Percentiles rank a stretch among this genome's conserved stretches.
These are phyloP conservation scores for Paspalum notatum DNA, from an alignment of 176 grass and related monocot species.

Conservation along the genomic window DNA sequence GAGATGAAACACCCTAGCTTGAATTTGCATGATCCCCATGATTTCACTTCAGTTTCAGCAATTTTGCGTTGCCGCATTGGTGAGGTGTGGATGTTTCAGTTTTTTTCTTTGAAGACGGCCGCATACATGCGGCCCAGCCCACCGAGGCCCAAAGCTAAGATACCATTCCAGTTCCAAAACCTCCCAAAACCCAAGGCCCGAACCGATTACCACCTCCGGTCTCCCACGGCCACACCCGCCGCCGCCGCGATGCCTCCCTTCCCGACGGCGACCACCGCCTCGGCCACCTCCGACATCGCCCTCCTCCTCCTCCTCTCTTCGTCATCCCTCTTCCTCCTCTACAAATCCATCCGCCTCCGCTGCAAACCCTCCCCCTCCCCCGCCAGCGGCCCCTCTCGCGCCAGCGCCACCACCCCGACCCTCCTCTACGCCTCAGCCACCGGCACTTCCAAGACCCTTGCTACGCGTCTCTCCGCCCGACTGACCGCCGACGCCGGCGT, in stretches of 20 bases:
- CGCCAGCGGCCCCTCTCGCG: not conserved
- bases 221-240: not conserved
- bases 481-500: slow-evolving; percentile 42
- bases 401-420: slow-evolving; percentile 37
- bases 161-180: slow-evolving; percentile 27
- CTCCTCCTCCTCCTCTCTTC: slow-evolving; percentile 75
- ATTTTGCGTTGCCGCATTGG: not conserved
- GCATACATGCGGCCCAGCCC: not conserved
- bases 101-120: not conserved
- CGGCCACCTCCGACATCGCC: slow-evolving; percentile 50
- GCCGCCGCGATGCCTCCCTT: slow-evolving; percentile 38
- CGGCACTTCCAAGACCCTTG: slow-evolving; percentile 73
- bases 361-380: not conserved
- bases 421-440: slow-evolving; percentile 72
- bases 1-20: not conserved
- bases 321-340: slow-evolving; percentile 71
- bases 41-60: not conserved
- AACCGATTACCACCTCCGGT: not conserved
- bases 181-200: slow-evolving; percentile 43
- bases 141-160: slow-evolving; percentile 12
- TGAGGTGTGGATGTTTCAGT: not conserved
- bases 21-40: not conserved
- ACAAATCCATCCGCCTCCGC: slow-evolving; percentile 69
- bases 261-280: slow-evolving; percentile 34
- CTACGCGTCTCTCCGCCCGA: slow-evolving; percentile 45